phyloP scores from a whole-genome alignment of 148 eudicot species.

The Cornus suecica region DNA sequence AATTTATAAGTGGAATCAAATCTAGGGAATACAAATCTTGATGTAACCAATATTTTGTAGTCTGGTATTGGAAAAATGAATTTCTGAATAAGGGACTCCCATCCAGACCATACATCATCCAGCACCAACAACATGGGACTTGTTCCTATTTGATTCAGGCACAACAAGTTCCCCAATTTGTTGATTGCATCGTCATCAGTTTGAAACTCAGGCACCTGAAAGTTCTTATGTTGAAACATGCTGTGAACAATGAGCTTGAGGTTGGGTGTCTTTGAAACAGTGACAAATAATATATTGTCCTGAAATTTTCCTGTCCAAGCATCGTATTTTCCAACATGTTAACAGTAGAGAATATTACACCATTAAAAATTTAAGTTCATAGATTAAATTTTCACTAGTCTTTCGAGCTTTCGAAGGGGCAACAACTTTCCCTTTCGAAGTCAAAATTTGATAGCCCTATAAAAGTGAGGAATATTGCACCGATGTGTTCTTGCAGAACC shows the following conservation, averaged over 20 bases:
- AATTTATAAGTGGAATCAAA: background rate
- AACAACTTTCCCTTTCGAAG: too few relatives aligned
- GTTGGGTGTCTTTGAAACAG: conserved; percentile 14
- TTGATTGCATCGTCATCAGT: background rate
- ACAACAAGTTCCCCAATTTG: conserved; percentile 15
- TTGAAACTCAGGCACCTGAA: background rate
- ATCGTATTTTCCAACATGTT: background rate
- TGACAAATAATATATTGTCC: conserved; percentile 24
- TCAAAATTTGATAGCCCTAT: too few relatives aligned
- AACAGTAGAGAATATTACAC: too few relatives aligned
- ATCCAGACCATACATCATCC: conserved; percentile 20
- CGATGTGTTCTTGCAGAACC: too few relatives aligned
- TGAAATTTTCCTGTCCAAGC: conserved; percentile 9
- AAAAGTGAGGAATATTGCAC: too few relatives aligned
- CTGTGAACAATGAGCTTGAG: conserved; percentile 11
- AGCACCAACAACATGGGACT: conserved; percentile 15
- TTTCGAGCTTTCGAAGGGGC: too few relatives aligned
- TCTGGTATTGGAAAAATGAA: conserved; percentile 12
- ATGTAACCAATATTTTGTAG: conserved; percentile 22
- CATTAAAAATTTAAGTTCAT: background rate
- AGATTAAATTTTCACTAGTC: too few relatives aligned
- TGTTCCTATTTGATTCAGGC: background rate
- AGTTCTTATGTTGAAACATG: conserved; percentile 1
- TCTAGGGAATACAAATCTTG: conserved; percentile 19
- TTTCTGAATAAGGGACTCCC: conserved; percentile 11